These are phyloP conservation scores for Fusarium domesticum DNA, from an alignment of 2,329 filamentous ascomycete genomes.

Conservation along the genomic window DNA sequence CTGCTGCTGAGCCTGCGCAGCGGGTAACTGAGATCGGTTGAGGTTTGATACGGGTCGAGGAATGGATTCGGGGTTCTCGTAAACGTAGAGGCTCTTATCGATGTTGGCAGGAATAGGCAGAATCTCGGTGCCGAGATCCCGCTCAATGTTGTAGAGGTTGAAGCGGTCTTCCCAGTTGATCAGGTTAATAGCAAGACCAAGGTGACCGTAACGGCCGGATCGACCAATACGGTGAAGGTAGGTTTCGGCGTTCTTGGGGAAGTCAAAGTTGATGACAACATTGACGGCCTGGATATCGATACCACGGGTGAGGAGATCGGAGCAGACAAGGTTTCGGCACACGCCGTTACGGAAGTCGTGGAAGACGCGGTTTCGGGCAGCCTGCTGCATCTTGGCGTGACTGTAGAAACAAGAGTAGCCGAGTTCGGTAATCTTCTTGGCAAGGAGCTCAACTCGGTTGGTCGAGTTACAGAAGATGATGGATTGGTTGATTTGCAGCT, in stretches of 20 bases:
- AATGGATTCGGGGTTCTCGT: constrained; percentile 93
- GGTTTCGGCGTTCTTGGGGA: constrained; percentile 98
- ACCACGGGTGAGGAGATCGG: constrained; percentile 93
- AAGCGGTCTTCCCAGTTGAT: constrained; percentile 99
- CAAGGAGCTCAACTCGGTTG: constrained; percentile 92
- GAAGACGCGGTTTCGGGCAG: constrained; percentile 96
- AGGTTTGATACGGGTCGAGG: constrained; percentile 70
- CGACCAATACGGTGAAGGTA: constrained; percentile 98
- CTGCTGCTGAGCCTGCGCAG: constrained; percentile 32
- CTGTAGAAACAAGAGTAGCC: constrained; percentile 99
- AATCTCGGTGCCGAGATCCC: constrained; percentile 95
- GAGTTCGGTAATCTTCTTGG: constrained; percentile 98
- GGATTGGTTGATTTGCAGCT: constrained; percentile 99
- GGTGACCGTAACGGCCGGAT: constrained; percentile 93
- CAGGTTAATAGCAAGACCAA: constrained; percentile 96
- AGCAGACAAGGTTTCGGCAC: constrained; percentile 97
- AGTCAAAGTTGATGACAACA: constrained; percentile 99
- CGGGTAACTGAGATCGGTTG: constrained; percentile 28
- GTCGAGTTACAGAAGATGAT: constrained; percentile 99
- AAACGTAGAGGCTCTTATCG: constrained; percentile 97
- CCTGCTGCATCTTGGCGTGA: constrained; percentile 96
- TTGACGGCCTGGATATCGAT: constrained; percentile 99
- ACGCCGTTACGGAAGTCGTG: constrained; percentile 98
- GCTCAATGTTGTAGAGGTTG: constrained; percentile 98
- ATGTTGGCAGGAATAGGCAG: constrained; percentile 92